These are phyloP conservation scores for Globisporangium megalacanthum DNA, from an alignment of 352 stramenopile genomes.

Conservation along the genomic window DNA sequence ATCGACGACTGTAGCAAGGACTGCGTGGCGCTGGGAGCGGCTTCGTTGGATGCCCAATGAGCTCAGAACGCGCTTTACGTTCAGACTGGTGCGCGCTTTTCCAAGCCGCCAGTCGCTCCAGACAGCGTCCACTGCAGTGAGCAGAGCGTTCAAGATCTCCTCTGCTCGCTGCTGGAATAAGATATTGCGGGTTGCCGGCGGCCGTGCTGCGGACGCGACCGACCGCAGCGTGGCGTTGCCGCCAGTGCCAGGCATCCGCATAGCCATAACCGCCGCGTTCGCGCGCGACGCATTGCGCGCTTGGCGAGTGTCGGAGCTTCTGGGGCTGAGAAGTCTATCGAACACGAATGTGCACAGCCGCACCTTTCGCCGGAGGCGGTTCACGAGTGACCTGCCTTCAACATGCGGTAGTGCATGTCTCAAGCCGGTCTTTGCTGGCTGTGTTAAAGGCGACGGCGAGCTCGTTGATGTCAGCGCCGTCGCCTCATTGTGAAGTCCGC, in stretches of 20 bases:
- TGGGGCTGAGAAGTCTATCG: slow-evolving; percentile 8
- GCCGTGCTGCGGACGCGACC: not conserved
- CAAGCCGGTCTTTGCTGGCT: too few relatives aligned
- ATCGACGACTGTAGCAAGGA: not conserved
- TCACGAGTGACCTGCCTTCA: slow-evolving; percentile 14
- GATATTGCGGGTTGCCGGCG: not conserved
- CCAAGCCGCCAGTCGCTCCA: slow-evolving; percentile 47
- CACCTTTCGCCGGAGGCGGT: slow-evolving; percentile 27
- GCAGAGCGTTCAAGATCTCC: slow-evolving; percentile 5
- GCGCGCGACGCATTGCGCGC: not conserved
- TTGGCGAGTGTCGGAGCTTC: not conserved
- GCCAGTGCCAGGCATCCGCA: not conserved
- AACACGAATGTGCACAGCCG: slow-evolving; percentile 25
- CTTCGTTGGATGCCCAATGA: slow-evolving; percentile 9
- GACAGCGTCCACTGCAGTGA: slow-evolving; percentile 19
- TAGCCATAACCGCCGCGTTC: not conserved
- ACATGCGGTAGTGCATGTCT: not conserved
- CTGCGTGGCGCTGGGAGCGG: slow-evolving; percentile 9
- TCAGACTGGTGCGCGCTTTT: slow-evolving; percentile 15
- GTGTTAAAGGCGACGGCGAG: not conserved
- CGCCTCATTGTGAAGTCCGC: not conserved
- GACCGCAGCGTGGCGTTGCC: not conserved
- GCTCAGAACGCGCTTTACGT: slow-evolving; percentile 16
- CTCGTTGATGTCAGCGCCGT: not conserved
- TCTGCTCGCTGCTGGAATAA: not conserved